Percentiles rank a stretch among this genome's conserved stretches.
Conservation (phyloP, 2,329 filamentous ascomycete genomes). For the Colletotrichum sp. region DNA sequence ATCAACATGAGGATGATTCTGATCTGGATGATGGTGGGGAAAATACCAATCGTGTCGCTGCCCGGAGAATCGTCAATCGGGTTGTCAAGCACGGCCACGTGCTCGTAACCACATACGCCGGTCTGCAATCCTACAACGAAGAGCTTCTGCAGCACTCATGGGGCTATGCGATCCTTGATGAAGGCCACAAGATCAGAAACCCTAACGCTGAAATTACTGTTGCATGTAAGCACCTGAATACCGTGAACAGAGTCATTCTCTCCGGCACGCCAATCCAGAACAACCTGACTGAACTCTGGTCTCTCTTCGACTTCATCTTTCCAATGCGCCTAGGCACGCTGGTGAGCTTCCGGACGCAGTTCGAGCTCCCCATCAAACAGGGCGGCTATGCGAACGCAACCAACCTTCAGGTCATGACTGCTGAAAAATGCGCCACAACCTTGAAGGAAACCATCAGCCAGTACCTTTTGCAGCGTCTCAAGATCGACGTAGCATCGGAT, state of each 20-base stretch:
- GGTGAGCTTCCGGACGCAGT: conserved; percentile 87
- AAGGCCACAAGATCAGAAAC: conserved; percentile 98
- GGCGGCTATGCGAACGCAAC: conserved; percentile 96
- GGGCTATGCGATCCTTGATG: conserved; percentile 93
- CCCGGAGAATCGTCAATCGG: conserved; percentile 79
- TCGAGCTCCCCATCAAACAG: conserved; percentile 91
- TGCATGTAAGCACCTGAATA: conserved; percentile 91
- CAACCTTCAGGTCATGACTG: conserved; percentile 92
- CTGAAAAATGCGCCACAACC: conserved; percentile 91
- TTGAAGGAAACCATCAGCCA: conserved; percentile 93
- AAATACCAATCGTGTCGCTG: conserved; percentile 60
- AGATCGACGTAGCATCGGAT: conserved; percentile 91
- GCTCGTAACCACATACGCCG: conserved; percentile 93
- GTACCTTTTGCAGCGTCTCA: conserved; percentile 90
- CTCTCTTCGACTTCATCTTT: conserved; percentile 95
- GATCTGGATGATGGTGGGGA: conserved; percentile 49
- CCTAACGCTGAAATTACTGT: conserved; percentile 95
- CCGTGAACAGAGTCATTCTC: conserved; percentile 87
- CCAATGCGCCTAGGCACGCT: conserved; percentile 94
- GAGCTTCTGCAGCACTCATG: conserved; percentile 84
- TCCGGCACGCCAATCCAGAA: conserved; percentile 99
- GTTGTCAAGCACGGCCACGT: conserved; percentile 89
- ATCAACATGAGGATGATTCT: conserved; percentile 67
- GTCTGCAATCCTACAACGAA: conserved; percentile 89
- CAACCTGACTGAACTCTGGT: conserved; percentile 94